Evolutionary conservation across 2,329 filamentous ascomycete genomes (phyloP), one percentile per base, ranked within the genome.

Genomic region (Ceratocystiopsis minuta): DNA sequence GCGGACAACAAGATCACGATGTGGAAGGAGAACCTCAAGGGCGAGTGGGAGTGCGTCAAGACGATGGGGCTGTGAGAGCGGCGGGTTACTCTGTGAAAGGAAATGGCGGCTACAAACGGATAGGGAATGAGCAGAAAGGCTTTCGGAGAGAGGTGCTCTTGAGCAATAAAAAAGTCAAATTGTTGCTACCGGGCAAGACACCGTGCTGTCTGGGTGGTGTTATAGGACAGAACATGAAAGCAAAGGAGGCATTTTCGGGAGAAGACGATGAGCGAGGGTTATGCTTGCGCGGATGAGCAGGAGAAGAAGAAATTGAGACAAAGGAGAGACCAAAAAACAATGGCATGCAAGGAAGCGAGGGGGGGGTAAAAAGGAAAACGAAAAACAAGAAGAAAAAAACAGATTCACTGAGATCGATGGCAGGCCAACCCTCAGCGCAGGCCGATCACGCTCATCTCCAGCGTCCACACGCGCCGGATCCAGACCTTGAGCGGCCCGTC

Each of bases 11-110:
- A 92, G 65, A 87, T 98, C 43, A 92, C 80, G 42, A 62, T 98
- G 59, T 98, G 88, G 88, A 98, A 96, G 72, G 90, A 98, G 72
- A 93, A 93, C 58, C 66, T 98, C 52, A 82, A 81, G 58, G 90
- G 90, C 43, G 84, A 93, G 57, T 98, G 90, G 90, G 87, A 96
- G 63, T 84, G 82, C 54, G 84, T 96, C 50, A 95, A 94, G 73
- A 86, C 84, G 45, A 87, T 98, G 57, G 88, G 48, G 3, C 34
- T 40, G 38, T 50, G 34, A 37, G 11, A n/a, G 12, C 2, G 17
- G 20, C 4, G 4, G 20, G 20, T 20, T 20, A 7, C 20, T 20
- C 20, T 20, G 20, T 20, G 20, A 4, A 20, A 4, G 20, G 20
- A 7, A 20, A 20, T 4, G 20, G 7, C 20, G 20, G 24, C 24